These are phyloP conservation scores for Hericium coralloides DNA, from an alignment of 768 basidiomycete genomes.

Conservation along the genomic window DNA sequence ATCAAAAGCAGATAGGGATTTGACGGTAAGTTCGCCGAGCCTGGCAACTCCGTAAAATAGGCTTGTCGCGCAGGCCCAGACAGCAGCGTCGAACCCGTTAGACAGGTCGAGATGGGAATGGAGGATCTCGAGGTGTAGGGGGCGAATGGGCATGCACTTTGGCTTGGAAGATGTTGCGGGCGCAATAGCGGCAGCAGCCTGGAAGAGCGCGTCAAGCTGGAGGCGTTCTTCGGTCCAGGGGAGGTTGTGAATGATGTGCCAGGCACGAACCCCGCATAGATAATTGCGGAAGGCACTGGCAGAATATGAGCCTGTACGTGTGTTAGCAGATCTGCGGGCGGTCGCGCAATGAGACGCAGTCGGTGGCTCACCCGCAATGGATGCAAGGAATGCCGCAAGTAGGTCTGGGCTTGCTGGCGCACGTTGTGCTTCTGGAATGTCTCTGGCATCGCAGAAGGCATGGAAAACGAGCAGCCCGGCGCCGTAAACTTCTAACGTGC, in stretches of 20 bases:
- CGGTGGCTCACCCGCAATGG: too few species aligned
- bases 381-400: conserved; percentile 15
- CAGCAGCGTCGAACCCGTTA: conserved; percentile 25
- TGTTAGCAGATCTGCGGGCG: too few species aligned
- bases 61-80: conserved; percentile 28
- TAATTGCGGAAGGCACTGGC: conserved; percentile 28
- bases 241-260: conserved; percentile 36
- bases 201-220: conserved; percentile 21
- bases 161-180: conserved; percentile 25
- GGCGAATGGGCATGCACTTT: conserved; percentile 21
- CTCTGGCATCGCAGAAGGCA: conserved; percentile 26
- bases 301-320: conserved; percentile 28
- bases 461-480: conserved; percentile 30
- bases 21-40: background rate
- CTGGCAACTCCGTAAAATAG: background rate
- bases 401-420: conserved; percentile 21
- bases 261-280: conserved; percentile 30
- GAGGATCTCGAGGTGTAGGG: conserved; percentile 23
- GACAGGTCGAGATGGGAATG: conserved; percentile 18
- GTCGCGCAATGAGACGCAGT: too few species aligned
- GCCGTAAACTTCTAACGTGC: conserved; percentile 29
- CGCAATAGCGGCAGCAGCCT: conserved; percentile 21
- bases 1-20: background rate
- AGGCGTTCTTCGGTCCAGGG: conserved; percentile 21
- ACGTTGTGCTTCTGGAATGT: conserved; percentile 24